Percentiles rank a stretch among this genome's conserved stretches.
phyloP scores from a whole-genome alignment of 176 grass and related monocot species.

The Oryza glumipatula region DNA sequence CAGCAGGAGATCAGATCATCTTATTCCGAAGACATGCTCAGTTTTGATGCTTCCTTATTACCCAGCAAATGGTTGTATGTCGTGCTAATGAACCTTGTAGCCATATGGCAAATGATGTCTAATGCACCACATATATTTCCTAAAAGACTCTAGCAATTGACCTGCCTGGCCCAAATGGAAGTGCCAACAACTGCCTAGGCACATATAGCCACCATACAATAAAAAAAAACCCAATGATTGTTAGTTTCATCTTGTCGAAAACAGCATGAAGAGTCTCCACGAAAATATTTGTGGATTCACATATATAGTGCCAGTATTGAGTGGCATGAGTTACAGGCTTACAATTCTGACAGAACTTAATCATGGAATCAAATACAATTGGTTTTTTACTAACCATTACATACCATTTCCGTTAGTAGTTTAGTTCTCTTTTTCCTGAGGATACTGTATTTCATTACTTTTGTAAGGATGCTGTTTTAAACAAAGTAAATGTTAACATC shows the following conservation, averaged over 20 bases:
- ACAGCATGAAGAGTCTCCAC: background rate
- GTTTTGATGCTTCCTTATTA: background rate
- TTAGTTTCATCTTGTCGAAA: background rate
- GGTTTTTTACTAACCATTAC: slow-evolving; percentile 19
- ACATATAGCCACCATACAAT: background rate
- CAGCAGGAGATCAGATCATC: background rate
- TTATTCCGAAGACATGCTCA: background rate
- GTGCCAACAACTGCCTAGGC: background rate
- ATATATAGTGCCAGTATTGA: background rate
- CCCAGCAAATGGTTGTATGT: background rate
- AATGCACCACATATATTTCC: background rate
- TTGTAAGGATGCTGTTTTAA: background rate
- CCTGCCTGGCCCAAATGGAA: background rate
- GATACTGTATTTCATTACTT: background rate
- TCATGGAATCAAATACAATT: slow-evolving; percentile 18
- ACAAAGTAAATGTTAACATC: background rate
- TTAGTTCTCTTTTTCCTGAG: background rate
- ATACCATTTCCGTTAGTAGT: background rate
- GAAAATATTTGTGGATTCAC: background rate
- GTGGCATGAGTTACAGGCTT: background rate
- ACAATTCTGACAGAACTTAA: background rate
- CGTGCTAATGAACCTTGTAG: background rate
- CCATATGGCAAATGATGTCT: background rate
- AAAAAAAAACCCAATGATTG: background rate
- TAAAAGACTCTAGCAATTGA: background rate